A percentile compares a stretch with the other conserved stretches of the same genome.
Evolutionary conservation across 2,329 filamentous ascomycete species (phyloP).

Genomic region (Botryotinia globosa): DNA sequence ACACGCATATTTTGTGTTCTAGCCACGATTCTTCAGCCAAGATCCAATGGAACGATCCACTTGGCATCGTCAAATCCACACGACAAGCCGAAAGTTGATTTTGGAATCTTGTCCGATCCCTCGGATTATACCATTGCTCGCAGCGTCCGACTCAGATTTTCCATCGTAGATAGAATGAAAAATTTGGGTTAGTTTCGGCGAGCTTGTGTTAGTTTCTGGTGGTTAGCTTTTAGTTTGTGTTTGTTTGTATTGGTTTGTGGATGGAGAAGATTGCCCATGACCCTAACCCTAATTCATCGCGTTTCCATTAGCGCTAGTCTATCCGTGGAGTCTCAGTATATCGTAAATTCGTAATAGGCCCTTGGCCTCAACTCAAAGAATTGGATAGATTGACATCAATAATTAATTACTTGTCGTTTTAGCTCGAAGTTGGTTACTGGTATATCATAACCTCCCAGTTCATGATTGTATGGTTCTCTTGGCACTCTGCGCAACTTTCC

Average conservation of each 20-base stretch:
- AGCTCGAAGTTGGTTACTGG: no score
- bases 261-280: not conserved
- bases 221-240: not conserved
- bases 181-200: not conserved
- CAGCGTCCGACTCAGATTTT: conserved; percentile 17
- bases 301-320: not conserved
- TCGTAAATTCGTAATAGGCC: not conserved
- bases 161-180: conserved; percentile 15
- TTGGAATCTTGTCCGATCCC: conserved; percentile 20
- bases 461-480: not conserved
- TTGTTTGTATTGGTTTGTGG: not conserved
- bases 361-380: not conserved
- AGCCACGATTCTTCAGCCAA: conserved; percentile 13
- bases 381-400: not conserved
- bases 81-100: conserved; percentile 21
- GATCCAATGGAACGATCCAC: conserved; percentile 20
- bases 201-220: not conserved
- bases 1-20: conserved; percentile 16
- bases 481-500: not conserved
- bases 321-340: not conserved
- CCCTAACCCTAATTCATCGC: not conserved
- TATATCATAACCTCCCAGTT: not conserved
- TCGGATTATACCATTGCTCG: conserved; percentile 12
- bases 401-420: no score
- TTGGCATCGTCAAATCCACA: conserved; percentile 18